These are phyloP conservation scores for Drosera capensis DNA, from an alignment of 148 eudicot genomes.

Conservation along the genomic window DNA sequence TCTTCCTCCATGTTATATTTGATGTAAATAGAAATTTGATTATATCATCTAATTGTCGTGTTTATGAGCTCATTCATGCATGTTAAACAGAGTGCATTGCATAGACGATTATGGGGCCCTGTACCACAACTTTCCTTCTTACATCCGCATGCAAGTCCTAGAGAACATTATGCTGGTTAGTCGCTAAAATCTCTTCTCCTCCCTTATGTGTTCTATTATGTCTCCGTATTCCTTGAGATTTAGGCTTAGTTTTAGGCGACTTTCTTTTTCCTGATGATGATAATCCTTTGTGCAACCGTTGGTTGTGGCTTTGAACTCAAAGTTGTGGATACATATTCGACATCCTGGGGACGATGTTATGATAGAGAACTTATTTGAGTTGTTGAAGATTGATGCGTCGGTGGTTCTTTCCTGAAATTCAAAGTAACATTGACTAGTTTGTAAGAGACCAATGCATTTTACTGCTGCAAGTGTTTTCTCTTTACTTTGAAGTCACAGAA, in stretches of 20 bases:
- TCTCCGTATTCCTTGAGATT: not conserved
- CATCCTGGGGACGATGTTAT: too few species aligned
- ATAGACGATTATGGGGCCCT: conserved; percentile 37
- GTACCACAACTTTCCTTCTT: conserved; percentile 20
- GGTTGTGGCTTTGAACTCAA: too few species aligned
- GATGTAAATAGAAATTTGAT: not conserved
- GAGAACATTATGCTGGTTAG: conserved; percentile 30
- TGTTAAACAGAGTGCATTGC: conserved; percentile 22
- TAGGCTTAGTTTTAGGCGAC: not conserved
- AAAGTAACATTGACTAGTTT: too few species aligned
- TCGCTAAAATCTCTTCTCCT: conserved; percentile 1
- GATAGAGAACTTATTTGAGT: too few species aligned
- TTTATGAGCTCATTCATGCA: conserved; percentile 3
- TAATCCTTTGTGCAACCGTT: not conserved
- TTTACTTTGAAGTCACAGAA: too few species aligned
- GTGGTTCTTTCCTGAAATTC: too few species aligned
- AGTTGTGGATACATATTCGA: too few species aligned
- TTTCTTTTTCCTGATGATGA: not conserved
- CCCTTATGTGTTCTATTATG: not conserved
- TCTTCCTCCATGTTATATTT: not conserved
- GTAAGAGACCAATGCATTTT: too few species aligned
- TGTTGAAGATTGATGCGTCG: too few species aligned
- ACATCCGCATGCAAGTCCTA: conserved; percentile 29
- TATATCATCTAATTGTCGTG: conserved; percentile 4
- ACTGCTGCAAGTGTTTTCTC: too few species aligned